Evolutionary conservation across 148 eudicot species (phyloP).

Genomic region (Amaranthus hypochondriacus): DNA sequence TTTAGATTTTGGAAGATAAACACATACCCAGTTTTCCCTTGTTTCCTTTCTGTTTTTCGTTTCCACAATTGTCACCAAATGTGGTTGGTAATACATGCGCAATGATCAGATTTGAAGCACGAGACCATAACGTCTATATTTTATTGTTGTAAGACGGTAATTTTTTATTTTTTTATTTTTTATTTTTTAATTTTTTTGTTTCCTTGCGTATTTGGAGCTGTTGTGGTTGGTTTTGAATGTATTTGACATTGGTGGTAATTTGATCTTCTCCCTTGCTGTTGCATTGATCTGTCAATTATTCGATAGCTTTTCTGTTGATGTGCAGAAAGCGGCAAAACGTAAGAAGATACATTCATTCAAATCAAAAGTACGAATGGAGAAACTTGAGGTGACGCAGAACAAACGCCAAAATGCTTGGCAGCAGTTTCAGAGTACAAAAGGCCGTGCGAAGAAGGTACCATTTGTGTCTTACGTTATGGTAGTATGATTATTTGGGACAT

Average conservation of each 20-base stretch:
- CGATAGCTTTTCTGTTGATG: conserved; percentile 2
- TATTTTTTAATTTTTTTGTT: no score
- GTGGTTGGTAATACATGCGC: not conserved
- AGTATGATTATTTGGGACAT: not conserved
- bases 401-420: conserved; percentile 99
- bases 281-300: not conserved
- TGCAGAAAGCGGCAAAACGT: conserved; percentile 84
- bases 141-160: not conserved
- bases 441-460: conserved; percentile 77
- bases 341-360: conserved; percentile 95
- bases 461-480: not conserved
- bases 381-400: conserved; percentile 87
- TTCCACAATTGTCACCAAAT: not conserved
- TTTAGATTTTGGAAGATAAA: not conserved
- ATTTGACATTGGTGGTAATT: not conserved
- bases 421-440: conserved; percentile 92
- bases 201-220: no score
- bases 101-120: not conserved
- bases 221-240: not conserved
- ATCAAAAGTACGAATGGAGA: conserved; percentile 84
- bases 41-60: not conserved
- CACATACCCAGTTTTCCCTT: not conserved
- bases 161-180: no score
- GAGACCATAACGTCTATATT: not conserved
- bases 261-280: not conserved